Conservation (phyloP, 176 grass and related monocot species). For the Sorghum bicolor region DNA sequence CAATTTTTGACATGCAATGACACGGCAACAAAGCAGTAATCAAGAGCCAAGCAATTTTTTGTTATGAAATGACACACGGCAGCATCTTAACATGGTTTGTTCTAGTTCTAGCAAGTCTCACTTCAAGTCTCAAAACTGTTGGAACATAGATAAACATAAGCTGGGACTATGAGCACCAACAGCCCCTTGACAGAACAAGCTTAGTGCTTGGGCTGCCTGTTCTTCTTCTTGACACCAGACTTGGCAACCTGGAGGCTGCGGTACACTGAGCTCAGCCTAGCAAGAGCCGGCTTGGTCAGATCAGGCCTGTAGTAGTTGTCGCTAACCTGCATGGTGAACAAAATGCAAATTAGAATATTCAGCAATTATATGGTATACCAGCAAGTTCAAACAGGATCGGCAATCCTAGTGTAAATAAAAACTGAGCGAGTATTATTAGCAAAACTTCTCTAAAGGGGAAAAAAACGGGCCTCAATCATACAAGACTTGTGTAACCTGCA, state of each 20-base stretch:
- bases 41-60: not conserved
- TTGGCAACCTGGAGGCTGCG: constrained; percentile 81
- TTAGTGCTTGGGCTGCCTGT: constrained; percentile 49
- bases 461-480: not conserved
- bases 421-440: not conserved
- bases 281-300: constrained; percentile 70
- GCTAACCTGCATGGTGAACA: constrained; percentile 30
- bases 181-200: not conserved
- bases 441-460: not conserved
- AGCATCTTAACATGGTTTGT: constrained; percentile 18
- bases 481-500: not conserved
- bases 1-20: not conserved
- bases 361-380: not conserved
- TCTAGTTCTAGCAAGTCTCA: constrained; percentile 25
- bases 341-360: not conserved
- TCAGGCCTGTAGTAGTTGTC: constrained; percentile 86
- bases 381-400: not conserved
- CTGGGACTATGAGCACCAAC: not conserved
- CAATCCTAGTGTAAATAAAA: not conserved
- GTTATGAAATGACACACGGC: not conserved
- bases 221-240: constrained; percentile 87
- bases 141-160: constrained; percentile 15
- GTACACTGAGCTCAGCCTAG: constrained; percentile 57
- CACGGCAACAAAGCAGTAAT: not conserved
- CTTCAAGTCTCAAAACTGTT: constrained; percentile 27